phyloP scores from a whole-genome alignment of 1,139 yeast genomes.

The Pichia sp. region DNA sequence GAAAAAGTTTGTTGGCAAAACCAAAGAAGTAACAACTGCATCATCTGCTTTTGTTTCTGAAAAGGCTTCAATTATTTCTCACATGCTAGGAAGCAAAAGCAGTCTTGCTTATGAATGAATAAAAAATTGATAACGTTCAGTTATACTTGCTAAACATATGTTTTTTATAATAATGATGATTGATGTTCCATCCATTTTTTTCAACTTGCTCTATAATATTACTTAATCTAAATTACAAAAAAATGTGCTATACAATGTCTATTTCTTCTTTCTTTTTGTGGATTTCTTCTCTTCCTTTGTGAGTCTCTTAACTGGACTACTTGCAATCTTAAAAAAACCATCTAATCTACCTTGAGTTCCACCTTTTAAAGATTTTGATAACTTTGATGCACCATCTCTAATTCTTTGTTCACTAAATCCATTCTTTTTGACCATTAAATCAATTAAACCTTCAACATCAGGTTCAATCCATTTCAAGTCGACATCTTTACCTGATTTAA shows the following conservation, averaged over 20 bases:
- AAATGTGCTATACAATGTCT: neutral
- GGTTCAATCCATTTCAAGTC: constrained; percentile 74
- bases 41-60: constrained; percentile 6
- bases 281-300: constrained; percentile 29
- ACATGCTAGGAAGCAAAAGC: constrained; percentile 1
- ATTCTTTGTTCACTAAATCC: constrained; percentile 93
- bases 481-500: constrained; percentile 51
- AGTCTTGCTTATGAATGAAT: neutral
- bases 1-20: constrained; percentile 32
- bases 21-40: constrained; percentile 2
- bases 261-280: constrained; percentile 20
- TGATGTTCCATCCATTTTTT: neutral
- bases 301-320: constrained; percentile 33
- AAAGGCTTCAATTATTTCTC: constrained; percentile 3
- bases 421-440: constrained; percentile 65
- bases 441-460: constrained; percentile 65
- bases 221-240: neutral
- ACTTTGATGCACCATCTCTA: constrained; percentile 76
- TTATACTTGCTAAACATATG: neutral
- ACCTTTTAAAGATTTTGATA: constrained; percentile 74
- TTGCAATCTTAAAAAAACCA: constrained; percentile 65
- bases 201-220: neutral
- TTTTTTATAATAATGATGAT: neutral
- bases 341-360: constrained; percentile 91
- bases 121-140: neutral